phyloP scores from a whole-genome alignment of 495 filamentous ascomycete species.

The Staphylotrichum longicolle region DNA sequence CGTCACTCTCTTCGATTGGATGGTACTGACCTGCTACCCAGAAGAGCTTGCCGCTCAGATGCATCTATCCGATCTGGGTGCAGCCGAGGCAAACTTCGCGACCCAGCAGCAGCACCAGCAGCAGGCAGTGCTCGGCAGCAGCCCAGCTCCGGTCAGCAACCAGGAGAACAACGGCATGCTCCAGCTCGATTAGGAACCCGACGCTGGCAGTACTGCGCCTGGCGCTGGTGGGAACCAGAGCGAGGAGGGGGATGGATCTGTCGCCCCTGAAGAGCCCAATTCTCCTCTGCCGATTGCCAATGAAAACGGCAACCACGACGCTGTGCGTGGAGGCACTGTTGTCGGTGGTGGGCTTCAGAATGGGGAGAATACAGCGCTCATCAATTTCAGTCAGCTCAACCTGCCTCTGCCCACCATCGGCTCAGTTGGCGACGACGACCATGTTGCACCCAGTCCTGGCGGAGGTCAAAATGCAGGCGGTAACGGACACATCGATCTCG shows the following conservation, averaged over 20 bases:
- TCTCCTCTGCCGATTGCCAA: background rate
- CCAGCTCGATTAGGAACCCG: slow-evolving; percentile 22
- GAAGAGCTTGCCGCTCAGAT: slow-evolving; percentile 29
- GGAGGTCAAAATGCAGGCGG: no score
- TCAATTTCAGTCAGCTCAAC: background rate
- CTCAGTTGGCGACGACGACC: background rate
- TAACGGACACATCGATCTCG: no score
- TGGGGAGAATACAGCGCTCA: background rate
- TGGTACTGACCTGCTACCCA: slow-evolving; percentile 39
- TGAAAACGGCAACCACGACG: background rate
- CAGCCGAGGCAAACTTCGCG: background rate
- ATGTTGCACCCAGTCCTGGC: no score
- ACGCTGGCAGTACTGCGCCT: background rate
- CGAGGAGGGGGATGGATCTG: background rate
- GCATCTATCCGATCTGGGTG: slow-evolving; percentile 17
- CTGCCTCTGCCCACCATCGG: background rate
- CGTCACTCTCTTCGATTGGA: slow-evolving; percentile 39
- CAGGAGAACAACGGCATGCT: slow-evolving; percentile 12
- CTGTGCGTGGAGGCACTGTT: no score
- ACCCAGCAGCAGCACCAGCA: slow-evolving; percentile 2
- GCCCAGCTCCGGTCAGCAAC: no score
- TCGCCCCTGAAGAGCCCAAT: no score
- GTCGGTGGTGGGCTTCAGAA: background rate
- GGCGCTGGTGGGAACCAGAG: background rate
- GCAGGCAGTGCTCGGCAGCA: slow-evolving; percentile 1